A percentile compares a stretch with the other conserved stretches of the same genome.
Evolutionary conservation across 371 early-diverging fungal genomes (phyloP).

Genomic region (Apophysomyces variabilis): DNA sequence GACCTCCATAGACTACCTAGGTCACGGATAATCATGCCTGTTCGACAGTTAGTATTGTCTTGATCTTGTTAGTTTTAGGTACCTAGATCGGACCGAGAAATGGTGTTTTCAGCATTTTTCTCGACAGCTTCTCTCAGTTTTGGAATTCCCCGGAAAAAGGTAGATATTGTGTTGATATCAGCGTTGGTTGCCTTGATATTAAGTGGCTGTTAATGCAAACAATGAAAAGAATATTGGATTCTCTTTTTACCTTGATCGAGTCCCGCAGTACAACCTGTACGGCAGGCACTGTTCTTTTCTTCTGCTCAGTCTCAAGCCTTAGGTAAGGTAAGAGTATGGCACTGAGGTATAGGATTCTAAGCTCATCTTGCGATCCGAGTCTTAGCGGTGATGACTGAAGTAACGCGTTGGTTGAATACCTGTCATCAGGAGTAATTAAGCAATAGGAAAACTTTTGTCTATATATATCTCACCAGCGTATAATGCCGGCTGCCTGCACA

Average conservation of each 20-base stretch:
- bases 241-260: slow-evolving; percentile 37
- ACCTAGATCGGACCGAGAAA: slow-evolving; percentile 46
- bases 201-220: too few relatives aligned
- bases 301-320: slow-evolving; percentile 33
- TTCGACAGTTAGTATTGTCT: neutral
- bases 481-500: slow-evolving; percentile 48
- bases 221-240: neutral
- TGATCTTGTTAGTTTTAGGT: neutral
- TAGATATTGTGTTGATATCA: slow-evolving; percentile 47
- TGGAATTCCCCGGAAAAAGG: slow-evolving; percentile 46
- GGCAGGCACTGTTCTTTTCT: slow-evolving; percentile 34
- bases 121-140: slow-evolving; percentile 22
- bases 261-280: slow-evolving; percentile 47
- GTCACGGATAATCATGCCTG: slow-evolving; percentile 62
- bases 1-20: slow-evolving; percentile 64
- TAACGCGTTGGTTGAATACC: slow-evolving; percentile 7
- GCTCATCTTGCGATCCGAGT: slow-evolving; percentile 11
- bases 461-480: slow-evolving; percentile 48
- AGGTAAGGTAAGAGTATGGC: slow-evolving; percentile 54
- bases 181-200: slow-evolving; percentile 35
- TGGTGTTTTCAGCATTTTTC: slow-evolving; percentile 20
- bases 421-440: neutral
- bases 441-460: neutral
- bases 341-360: slow-evolving; percentile 35
- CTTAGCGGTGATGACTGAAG: neutral